Conservation (phyloP, 129 eudicot species). For the Saussurea involucrata region DNA sequence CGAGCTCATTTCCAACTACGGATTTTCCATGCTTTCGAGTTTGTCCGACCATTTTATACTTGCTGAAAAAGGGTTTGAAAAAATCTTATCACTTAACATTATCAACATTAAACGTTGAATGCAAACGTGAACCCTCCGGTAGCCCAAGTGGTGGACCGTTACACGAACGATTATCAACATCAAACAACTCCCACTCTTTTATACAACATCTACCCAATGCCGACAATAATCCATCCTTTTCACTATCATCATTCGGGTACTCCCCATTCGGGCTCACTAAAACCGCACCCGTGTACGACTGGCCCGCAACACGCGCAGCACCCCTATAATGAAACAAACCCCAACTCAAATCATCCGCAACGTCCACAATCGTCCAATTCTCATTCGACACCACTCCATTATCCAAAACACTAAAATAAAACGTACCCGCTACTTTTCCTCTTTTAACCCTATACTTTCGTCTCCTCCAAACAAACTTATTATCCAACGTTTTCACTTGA, state of each 20-base stretch:
- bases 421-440: constrained; percentile 70
- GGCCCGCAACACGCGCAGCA: constrained; percentile 96
- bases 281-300: constrained; percentile 87
- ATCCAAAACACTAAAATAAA: constrained; percentile 84
- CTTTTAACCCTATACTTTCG: constrained; percentile 87
- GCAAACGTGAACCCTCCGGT: constrained; percentile 78
- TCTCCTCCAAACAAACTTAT: constrained; percentile 78
- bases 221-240: constrained; percentile 32
- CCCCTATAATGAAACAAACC: constrained; percentile 97
- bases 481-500: constrained; percentile 78
- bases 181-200: constrained; percentile 86
- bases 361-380: constrained; percentile 91
- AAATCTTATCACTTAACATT: not conserved
- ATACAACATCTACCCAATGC: constrained; percentile 73
- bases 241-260: constrained; percentile 53
- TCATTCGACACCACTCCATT: constrained; percentile 96
- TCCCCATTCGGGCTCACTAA: constrained; percentile 77
- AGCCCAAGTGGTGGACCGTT: constrained; percentile 67
- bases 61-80: not conserved
- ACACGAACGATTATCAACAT: constrained; percentile 76
- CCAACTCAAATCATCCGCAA: constrained; percentile 79
- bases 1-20: no score
- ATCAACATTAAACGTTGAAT: constrained; percentile 25
- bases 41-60: no score
- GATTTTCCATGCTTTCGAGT: no score